A percentile compares a stretch with the other conserved stretches of the same genome.
Evolutionary conservation across 1,139 yeast species (phyloP).

Genomic region (Scheffersomyces illinoinensis): DNA sequence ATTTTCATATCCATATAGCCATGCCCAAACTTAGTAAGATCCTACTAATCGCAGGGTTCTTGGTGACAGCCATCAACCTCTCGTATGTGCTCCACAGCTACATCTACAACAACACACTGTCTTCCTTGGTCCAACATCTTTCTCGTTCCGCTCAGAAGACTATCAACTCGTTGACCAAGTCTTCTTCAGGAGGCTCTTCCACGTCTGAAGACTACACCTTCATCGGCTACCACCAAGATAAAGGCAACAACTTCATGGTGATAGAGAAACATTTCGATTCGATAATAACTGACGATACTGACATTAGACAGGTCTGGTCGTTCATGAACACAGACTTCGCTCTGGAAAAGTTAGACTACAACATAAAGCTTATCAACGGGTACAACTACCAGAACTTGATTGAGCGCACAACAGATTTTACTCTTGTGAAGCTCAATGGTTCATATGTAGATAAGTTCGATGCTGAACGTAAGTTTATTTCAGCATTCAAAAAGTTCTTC

Average conservation of each 20-base stretch:
- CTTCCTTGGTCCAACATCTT: slow-evolving; percentile 2
- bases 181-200: background rate
- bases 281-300: slow-evolving; percentile 7
- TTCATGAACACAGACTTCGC: slow-evolving; percentile 12
- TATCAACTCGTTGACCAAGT: background rate
- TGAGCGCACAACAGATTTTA: background rate
- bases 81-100: background rate
- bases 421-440: background rate
- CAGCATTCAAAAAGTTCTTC: slow-evolving; percentile 19
- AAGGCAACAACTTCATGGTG: slow-evolving; percentile 14
- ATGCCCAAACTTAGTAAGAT: background rate
- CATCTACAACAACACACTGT: slow-evolving; percentile 5
- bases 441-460: slow-evolving; percentile 3
- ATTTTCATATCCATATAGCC: background rate
- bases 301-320: slow-evolving; percentile 15
- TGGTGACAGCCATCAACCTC: background rate
- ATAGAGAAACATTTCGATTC: slow-evolving; percentile 13
- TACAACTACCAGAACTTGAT: slow-evolving; percentile 17
- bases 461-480: background rate
- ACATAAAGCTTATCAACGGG: slow-evolving; percentile 17
- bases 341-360: slow-evolving; percentile 9
- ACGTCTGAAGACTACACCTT: slow-evolving; percentile 1
- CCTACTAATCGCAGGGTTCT: background rate
- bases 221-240: slow-evolving; percentile 18
- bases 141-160: slow-evolving; percentile 4